Evolutionary conservation across 306 rosid genomes (phyloP).

Genomic region (Vicia villosa): DNA sequence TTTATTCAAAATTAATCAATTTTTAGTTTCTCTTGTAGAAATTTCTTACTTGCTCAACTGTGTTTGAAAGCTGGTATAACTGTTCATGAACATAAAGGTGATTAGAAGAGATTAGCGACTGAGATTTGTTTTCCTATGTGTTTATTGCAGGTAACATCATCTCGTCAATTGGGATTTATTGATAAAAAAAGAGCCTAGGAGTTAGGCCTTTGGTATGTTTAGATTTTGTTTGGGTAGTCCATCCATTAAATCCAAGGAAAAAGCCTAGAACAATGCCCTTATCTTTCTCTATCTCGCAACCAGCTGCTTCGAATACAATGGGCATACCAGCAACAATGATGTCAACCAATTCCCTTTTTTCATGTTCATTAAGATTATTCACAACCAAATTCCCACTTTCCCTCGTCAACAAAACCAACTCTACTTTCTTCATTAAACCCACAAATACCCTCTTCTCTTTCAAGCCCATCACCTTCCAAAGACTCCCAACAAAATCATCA

Average conservation of each 20-base stretch:
- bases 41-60: too few relatives aligned
- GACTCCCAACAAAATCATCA: slow-evolving; percentile 41
- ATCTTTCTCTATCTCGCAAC: not conserved
- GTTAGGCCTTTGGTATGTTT: not conserved
- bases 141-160: not conserved
- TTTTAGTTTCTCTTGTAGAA: too few relatives aligned
- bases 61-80: too few relatives aligned
- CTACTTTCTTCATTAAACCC: slow-evolving; percentile 10
- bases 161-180: not conserved
- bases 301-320: not conserved
- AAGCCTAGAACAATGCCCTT: not conserved
- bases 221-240: not conserved
- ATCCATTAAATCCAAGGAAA: not conserved
- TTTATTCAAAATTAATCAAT: too few relatives aligned
- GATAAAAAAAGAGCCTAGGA: not conserved
- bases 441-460: slow-evolving; percentile 37
- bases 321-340: slow-evolving; percentile 30
- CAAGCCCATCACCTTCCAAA: slow-evolving; percentile 65
- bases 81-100: too few relatives aligned
- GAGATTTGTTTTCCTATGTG: not conserved
- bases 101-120: too few relatives aligned
- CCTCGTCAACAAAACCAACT: slow-evolving; percentile 11
- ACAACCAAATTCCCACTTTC: slow-evolving; percentile 45
- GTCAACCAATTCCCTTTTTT: slow-evolving; percentile 55
- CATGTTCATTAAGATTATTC: slow-evolving; percentile 54